phyloP scores from a whole-genome alignment of 2,329 filamentous ascomycete species.

The Thermothelomyces thermophilus region DNA sequence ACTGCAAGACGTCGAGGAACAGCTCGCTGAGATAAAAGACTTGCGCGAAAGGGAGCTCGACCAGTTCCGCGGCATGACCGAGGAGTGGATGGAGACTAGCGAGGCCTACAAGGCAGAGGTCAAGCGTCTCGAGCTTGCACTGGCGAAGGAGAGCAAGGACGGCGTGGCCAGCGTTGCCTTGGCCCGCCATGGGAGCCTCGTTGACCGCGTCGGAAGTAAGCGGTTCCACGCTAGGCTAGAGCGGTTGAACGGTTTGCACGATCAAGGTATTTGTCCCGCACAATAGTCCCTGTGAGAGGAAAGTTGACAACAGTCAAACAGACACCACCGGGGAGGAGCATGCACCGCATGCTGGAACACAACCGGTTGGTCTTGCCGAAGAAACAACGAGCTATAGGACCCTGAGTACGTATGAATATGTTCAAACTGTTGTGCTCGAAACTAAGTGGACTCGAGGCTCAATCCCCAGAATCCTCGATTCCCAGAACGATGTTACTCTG shows the following conservation, averaged over 20 bases:
- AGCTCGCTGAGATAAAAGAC: constrained; percentile 27
- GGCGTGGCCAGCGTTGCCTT: constrained; percentile 40
- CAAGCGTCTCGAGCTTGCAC: constrained; percentile 33
- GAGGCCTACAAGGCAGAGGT: constrained; percentile 34
- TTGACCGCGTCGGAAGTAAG: constrained; percentile 33
- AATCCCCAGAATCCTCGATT: constrained; percentile 7
- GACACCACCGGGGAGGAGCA: background rate
- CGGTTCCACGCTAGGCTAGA: constrained; percentile 30
- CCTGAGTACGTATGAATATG: background rate
- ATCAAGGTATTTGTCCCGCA: constrained; percentile 4
- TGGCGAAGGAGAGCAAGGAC: constrained; percentile 31
- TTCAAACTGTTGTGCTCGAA: too few species aligned
- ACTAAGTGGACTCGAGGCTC: background rate
- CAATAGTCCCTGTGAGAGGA: background rate
- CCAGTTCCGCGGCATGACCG: constrained; percentile 32
- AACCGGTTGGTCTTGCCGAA: background rate
- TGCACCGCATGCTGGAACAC: too few species aligned
- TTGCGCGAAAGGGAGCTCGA: constrained; percentile 30
- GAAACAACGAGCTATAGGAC: constrained; percentile 3
- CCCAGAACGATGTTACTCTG: constrained; percentile 7
- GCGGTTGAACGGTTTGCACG: constrained; percentile 21
- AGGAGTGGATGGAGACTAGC: constrained; percentile 36
- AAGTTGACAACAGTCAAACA: background rate
- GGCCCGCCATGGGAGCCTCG: constrained; percentile 37
- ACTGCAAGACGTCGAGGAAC: constrained; percentile 18